Conservation (phyloP, 768 basidiomycete genomes). For the Rhodocollybia butyracea region DNA sequence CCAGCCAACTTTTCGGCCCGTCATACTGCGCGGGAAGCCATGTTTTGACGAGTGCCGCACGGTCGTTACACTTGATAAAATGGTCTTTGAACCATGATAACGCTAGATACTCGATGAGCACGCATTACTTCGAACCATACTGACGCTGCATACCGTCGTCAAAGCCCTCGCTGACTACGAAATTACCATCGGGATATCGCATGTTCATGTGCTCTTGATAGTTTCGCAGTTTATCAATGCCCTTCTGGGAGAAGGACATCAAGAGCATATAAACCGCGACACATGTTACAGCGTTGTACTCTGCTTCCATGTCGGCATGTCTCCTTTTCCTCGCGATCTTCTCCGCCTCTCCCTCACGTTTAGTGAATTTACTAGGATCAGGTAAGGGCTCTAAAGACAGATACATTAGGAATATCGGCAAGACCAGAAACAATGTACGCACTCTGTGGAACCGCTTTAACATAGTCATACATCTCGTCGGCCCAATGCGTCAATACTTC, state of each 20-base stretch:
- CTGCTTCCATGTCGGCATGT: constrained; percentile 75
- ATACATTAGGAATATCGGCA: background rate
- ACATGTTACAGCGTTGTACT: constrained; percentile 80
- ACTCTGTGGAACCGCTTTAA: constrained; percentile 85
- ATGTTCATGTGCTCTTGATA: constrained; percentile 82
- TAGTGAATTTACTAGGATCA: constrained; percentile 72
- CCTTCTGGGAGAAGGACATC: constrained; percentile 91
- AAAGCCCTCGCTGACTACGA: constrained; percentile 75
- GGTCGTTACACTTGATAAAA: constrained; percentile 93
- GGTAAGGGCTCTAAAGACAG: constrained; percentile 65
- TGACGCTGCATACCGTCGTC: constrained; percentile 54
- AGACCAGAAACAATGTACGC: constrained; percentile 24
- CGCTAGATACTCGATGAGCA: constrained; percentile 38
- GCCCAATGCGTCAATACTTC: constrained; percentile 91
- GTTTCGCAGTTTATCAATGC: constrained; percentile 78
- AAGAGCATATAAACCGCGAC: constrained; percentile 88
- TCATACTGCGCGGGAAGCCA: constrained; percentile 84
- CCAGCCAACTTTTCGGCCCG: constrained; percentile 80
- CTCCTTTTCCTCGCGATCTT: constrained; percentile 65
- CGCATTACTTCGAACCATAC: constrained; percentile 9
- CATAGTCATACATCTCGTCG: constrained; percentile 89
- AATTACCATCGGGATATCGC: constrained; percentile 72
- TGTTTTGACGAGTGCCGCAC: constrained; percentile 83
- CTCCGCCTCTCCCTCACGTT: constrained; percentile 69
- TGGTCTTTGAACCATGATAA: constrained; percentile 89